phyloP scores from a whole-genome alignment of 768 basidiomycete genomes.

The Dioszegia crocea region DNA sequence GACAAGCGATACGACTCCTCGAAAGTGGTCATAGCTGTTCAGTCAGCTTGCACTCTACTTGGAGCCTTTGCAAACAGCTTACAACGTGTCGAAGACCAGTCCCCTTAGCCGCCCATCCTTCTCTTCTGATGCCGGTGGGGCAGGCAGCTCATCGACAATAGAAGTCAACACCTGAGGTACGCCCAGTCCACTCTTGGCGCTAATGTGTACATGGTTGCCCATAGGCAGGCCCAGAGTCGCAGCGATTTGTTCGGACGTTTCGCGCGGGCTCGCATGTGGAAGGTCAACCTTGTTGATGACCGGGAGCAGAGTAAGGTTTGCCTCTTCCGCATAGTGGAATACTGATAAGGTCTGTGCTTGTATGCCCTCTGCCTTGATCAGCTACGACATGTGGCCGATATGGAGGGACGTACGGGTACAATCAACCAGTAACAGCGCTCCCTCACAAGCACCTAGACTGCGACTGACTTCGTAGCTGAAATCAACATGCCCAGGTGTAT shows the following conservation, averaged over 20 bases:
- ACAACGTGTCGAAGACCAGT: conserved; percentile 91
- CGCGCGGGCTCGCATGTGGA: conserved; percentile 77
- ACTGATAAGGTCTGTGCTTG: conserved; percentile 97
- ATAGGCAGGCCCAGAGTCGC: conserved; percentile 76
- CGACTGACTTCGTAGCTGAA: conserved; percentile 96
- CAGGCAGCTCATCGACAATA: conserved; percentile 77
- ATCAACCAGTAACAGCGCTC: conserved; percentile 78
- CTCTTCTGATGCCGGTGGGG: conserved; percentile 83
- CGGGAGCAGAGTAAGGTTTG: conserved; percentile 68
- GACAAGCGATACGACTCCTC: conserved; percentile 90
- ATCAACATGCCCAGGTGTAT: conserved; percentile 98
- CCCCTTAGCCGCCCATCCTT: conserved; percentile 60
- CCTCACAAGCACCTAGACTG: conserved; percentile 87
- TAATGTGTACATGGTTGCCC: conserved; percentile 69
- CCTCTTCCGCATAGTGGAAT: conserved; percentile 78
- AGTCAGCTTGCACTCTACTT: conserved; percentile 1
- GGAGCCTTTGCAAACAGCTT: conserved; percentile 38
- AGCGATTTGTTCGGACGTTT: conserved; percentile 74
- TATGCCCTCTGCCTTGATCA: conserved; percentile 61
- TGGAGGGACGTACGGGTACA: conserved; percentile 60
- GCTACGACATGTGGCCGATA: background rate
- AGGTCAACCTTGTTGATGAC: conserved; percentile 96
- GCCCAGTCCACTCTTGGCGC: conserved; percentile 87
- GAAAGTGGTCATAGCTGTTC: conserved; percentile 82
- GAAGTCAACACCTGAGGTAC: conserved; percentile 72